These are phyloP conservation scores for Podaxis sp. DNA, from an alignment of 768 basidiomycete species.

Conservation along the genomic window DNA sequence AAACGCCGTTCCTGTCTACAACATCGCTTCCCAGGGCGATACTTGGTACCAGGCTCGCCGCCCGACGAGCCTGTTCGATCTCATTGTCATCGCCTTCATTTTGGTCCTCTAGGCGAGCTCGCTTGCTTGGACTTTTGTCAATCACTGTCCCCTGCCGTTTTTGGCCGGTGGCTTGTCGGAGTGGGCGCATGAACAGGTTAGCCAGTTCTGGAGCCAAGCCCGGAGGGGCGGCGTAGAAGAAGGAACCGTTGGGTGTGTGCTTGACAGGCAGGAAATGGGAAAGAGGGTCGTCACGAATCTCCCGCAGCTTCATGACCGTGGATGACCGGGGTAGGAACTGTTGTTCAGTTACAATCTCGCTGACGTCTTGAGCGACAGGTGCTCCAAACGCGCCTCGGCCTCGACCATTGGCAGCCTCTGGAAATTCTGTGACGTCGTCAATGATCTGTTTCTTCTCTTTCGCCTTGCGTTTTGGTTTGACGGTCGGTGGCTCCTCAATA, in stretches of 20 bases:
- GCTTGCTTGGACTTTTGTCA: conserved; percentile 60
- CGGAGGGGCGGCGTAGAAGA: conserved; percentile 84
- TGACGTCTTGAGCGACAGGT: conserved; percentile 56
- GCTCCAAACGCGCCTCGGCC: conserved; percentile 55
- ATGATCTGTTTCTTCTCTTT: conserved; percentile 88
- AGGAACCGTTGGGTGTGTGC: conserved; percentile 65
- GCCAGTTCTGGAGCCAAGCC: conserved; percentile 81
- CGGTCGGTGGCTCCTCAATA: conserved; percentile 37
- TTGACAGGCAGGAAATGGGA: conserved; percentile 85
- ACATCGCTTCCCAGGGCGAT: conserved; percentile 47
- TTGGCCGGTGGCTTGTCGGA: conserved; percentile 43
- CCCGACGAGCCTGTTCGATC: conserved; percentile 72
- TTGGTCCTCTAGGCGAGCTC: conserved; percentile 52
- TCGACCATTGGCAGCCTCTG: conserved; percentile 62
- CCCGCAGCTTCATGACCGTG: conserved; percentile 80
- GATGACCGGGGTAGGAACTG: conserved; percentile 85
- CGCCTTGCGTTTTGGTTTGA: conserved; percentile 35
- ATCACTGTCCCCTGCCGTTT: conserved; percentile 64
- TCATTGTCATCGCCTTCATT: conserved; percentile 58
- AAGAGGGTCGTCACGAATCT: conserved; percentile 83
- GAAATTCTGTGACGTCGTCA: conserved; percentile 86
- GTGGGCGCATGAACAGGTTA: conserved; percentile 81
- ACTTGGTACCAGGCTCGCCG: conserved; percentile 62
- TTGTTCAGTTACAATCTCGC: conserved; percentile 75
- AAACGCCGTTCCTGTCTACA: conserved; percentile 13